Percentiles rank a stretch among this genome's conserved stretches.
phyloP scores from a whole-genome alignment of 1,284 basidiomycete genomes.

The Heterobasidion irregulare region DNA sequence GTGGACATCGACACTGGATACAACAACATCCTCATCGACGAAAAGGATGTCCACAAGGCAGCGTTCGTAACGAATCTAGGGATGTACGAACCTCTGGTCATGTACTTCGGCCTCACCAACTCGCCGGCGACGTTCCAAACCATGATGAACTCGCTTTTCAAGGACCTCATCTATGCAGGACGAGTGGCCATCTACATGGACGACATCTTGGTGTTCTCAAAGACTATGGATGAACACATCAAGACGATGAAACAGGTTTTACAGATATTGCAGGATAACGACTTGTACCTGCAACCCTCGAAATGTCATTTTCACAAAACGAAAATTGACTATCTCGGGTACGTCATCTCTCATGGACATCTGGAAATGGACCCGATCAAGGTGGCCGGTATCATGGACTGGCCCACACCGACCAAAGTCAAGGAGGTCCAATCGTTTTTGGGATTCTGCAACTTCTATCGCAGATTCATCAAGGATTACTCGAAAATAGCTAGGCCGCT shows the following conservation, averaged over 20 bases:
- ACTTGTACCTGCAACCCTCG: constrained; percentile 24
- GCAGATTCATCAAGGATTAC: too few species aligned
- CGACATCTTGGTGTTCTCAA: constrained; percentile 17
- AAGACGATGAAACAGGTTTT: constrained; percentile 22
- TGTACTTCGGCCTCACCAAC: constrained; percentile 21
- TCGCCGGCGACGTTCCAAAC: constrained; percentile 15
- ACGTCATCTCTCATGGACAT: constrained; percentile 18
- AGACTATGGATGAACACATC: constrained; percentile 7
- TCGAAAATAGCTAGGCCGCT: too few species aligned
- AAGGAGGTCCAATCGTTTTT: constrained; percentile 24
- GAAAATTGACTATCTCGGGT: constrained; percentile 29
- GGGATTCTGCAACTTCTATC: too few species aligned
- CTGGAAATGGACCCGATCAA: constrained; percentile 29
- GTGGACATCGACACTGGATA: too few species aligned
- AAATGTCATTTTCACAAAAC: constrained; percentile 29
- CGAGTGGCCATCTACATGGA: constrained; percentile 19
- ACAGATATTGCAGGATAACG: constrained; percentile 17
- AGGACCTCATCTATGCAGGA: constrained; percentile 13
- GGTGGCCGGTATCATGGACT: constrained; percentile 20
- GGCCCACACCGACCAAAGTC: constrained; percentile 22
- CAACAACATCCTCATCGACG: too few species aligned
- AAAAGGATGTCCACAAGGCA: too few species aligned
- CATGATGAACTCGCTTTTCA: constrained; percentile 17
- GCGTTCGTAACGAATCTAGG: constrained; percentile 19
- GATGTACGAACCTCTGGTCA: constrained; percentile 18